Evolutionary conservation across 2,329 filamentous ascomycete species (phyloP).

Genomic region (Epichloe amarillans): DNA sequence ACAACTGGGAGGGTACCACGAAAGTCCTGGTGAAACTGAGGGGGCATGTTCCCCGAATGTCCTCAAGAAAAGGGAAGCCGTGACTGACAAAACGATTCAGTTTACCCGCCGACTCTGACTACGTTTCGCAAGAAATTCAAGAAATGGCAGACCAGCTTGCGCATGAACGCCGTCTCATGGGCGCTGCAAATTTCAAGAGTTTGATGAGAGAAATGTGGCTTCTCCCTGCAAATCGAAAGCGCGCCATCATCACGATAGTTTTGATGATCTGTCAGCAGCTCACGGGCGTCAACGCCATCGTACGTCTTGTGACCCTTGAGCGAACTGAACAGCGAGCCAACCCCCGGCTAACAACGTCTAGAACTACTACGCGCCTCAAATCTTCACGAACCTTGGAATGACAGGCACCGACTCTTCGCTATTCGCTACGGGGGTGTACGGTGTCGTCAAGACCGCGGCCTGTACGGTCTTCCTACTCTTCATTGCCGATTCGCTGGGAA

Average conservation of each 20-base stretch:
- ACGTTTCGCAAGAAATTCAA: slow-evolving; percentile 43
- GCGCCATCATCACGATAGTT: slow-evolving; percentile 47
- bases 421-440: slow-evolving; percentile 63
- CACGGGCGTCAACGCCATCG: slow-evolving; percentile 44
- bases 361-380: slow-evolving; percentile 57
- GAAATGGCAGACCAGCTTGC: slow-evolving; percentile 51
- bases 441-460: slow-evolving; percentile 54
- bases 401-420: slow-evolving; percentile 41
- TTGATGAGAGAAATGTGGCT: slow-evolving; percentile 51
- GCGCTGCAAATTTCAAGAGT: slow-evolving; percentile 39
- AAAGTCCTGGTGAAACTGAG: slow-evolving; percentile 39
- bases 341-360: slow-evolving; percentile 5
- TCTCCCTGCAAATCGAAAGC: slow-evolving; percentile 48
- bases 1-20: slow-evolving; percentile 53
- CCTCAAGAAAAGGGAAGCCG: background rate
- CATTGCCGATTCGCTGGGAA: slow-evolving; percentile 55
- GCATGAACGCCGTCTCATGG: slow-evolving; percentile 43
- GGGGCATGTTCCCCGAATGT: slow-evolving; percentile 11
- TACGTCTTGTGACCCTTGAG: slow-evolving; percentile 16
- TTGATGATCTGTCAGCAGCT: slow-evolving; percentile 59
- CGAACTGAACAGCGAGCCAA: background rate
- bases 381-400: slow-evolving; percentile 54
- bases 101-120: slow-evolving; percentile 39
- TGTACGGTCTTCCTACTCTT: slow-evolving; percentile 53
- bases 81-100: slow-evolving; percentile 11